phyloP scores from a whole-genome alignment of 306 rosid genomes.

The Begonia fuchsioides region DNA sequence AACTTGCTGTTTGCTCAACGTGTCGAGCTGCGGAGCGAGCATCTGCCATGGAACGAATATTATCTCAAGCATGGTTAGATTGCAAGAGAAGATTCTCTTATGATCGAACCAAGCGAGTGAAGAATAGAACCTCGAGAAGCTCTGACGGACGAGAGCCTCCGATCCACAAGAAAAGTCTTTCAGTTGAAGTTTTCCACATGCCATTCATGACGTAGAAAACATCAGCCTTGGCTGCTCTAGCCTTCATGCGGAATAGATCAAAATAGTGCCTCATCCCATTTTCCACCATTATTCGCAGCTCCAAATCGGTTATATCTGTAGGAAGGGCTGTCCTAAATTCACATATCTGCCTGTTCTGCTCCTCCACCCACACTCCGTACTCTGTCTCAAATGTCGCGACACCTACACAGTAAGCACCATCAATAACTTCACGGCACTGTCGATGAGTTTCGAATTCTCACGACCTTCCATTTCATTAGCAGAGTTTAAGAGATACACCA shows the following conservation, averaged over 20 bases:
- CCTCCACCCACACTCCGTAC: slow-evolving; percentile 73
- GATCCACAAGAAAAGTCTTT: slow-evolving; percentile 75
- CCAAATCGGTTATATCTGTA: slow-evolving; percentile 38
- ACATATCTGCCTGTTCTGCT: slow-evolving; percentile 43
- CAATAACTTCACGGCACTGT: no score
- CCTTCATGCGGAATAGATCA: slow-evolving; percentile 65
- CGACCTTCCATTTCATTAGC: no score
- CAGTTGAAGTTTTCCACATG: slow-evolving; percentile 84
- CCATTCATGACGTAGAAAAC: slow-evolving; percentile 74
- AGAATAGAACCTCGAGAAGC: slow-evolving; percentile 55
- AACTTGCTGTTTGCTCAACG: slow-evolving; percentile 52
- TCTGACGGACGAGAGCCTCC: slow-evolving; percentile 98
- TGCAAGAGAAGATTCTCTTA: not conserved
- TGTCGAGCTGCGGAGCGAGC: slow-evolving; percentile 46
- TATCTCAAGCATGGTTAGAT: not conserved
- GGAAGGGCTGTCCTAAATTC: slow-evolving; percentile 55
- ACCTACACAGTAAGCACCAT: slow-evolving; percentile 25
- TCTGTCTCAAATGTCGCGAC: slow-evolving; percentile 57
- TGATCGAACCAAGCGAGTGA: not conserved
- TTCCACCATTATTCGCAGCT: slow-evolving; percentile 57
- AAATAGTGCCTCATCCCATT: slow-evolving; percentile 55
- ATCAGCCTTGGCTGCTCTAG: slow-evolving; percentile 69
- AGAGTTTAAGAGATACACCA: no score
- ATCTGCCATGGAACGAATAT: slow-evolving; percentile 38
- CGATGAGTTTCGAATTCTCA: not conserved